Base-by-base conservation (phyloP, 1,139 yeast species). In the Groenewaldozyma sp. region DNA sequence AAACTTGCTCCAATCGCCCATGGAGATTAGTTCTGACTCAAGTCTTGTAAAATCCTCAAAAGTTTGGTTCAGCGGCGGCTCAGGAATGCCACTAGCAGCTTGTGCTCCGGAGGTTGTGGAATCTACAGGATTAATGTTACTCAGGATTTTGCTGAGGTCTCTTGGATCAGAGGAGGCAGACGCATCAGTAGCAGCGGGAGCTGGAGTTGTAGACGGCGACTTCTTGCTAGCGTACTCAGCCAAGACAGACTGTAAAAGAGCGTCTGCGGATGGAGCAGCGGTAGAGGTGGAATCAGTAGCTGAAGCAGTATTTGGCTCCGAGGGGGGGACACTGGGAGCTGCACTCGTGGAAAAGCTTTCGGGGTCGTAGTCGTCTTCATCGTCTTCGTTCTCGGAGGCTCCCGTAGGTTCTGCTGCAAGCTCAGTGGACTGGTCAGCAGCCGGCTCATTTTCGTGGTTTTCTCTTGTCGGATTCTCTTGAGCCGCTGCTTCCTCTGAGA, bases 1-100 rank as follows among this genome's bases (percentile, higher is more conserved):
- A 50, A 78, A 81, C 38, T 74, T 74, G 41, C 77, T 83, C 75
- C 84, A 76, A 46, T 69, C 71, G 55, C 78, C 71, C 46, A 68
- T 2, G 59, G 18, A 14, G 4, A 7, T 14, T 5, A 49, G 7
- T 73, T 67, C 31, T 81, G 60, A 52, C 79, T 76, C 1, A 86
- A 80, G 52, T 87, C 68, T 42, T 70, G 63, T 9, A 21, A 27
- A 16, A 11, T 31, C 14, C 26, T 24, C 26, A 29, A 24, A 28
- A 13, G 24, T 17, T 28, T 36, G 34, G 3, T n/a, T 11, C 27
- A 19, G n/a, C 16, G 14, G 31, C 20, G 19, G 31, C n/a, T n/a
- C 21, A 24, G 31, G 35, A n/a, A n/a, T n/a, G n/a, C n/a, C n/a
- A n/a, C n/a, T n/a, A 22, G 42, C 26, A 16, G 39, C 10, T 7